Percentiles rank a stretch among this genome's conserved stretches.
Evolutionary conservation across 768 basidiomycete species (phyloP).

Genomic region (Suillus ampliporus): DNA sequence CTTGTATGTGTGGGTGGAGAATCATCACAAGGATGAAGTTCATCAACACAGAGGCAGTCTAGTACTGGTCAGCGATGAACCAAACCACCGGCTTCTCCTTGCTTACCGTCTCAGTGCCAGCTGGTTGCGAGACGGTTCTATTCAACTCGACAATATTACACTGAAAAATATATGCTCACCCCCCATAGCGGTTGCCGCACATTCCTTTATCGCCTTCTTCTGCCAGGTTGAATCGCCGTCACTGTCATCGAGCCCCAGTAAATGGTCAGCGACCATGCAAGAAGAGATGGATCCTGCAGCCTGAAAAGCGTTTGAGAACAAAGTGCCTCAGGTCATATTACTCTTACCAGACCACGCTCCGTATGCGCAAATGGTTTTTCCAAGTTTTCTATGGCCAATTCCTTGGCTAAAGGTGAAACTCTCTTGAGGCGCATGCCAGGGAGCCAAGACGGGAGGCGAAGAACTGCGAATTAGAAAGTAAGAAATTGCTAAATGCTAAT

Average conservation of each 20-base stretch:
- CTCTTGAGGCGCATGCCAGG: slow-evolving; percentile 17
- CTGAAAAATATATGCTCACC: not conserved
- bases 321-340: not conserved
- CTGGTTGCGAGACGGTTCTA: not conserved
- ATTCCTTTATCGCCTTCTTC: slow-evolving; percentile 11
- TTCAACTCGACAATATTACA: not conserved
- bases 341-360: slow-evolving; percentile 9
- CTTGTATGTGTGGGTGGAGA: slow-evolving; percentile 19
- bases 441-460: slow-evolving; percentile 16
- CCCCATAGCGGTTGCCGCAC: slow-evolving; percentile 9
- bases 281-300: slow-evolving; percentile 24
- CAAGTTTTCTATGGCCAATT: slow-evolving; percentile 6
- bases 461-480: slow-evolving; percentile 7
- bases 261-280: slow-evolving; percentile 15
- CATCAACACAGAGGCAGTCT: slow-evolving; percentile 11
- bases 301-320: slow-evolving; percentile 17
- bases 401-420: not conserved
- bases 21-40: slow-evolving; percentile 22
- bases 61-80: not conserved
- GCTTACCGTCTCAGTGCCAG: slow-evolving; percentile 12
- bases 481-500: slow-evolving; percentile 24
- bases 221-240: not conserved
- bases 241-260: not conserved
- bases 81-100: not conserved
- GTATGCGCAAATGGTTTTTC: slow-evolving; percentile 14